Evolutionary conservation across 2,329 filamentous ascomycete species (phyloP), one percentile per base, ranked within the genome.

Genomic region (Colletotrichum truncatum): DNA sequence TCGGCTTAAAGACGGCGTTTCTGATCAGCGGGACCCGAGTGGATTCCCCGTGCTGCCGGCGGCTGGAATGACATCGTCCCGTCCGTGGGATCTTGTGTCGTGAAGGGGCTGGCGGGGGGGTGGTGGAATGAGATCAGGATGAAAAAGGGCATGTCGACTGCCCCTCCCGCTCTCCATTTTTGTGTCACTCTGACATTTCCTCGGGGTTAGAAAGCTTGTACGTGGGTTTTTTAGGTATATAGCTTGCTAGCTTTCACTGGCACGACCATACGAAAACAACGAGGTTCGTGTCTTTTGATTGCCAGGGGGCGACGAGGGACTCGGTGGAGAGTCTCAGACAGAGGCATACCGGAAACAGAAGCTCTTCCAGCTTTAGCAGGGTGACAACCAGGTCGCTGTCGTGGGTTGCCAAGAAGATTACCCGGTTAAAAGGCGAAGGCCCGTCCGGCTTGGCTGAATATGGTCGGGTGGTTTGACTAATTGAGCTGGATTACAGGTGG

Each of bases 341-440:
- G 11, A 62, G 30, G 14, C 16, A 28, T 12, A 34, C 32, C 32
- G 25, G 41, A 39, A 43, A 32, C 28, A 43, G 7, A 36, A 21
- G 32, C 58, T 12, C 9, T 30, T 25, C 30, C 18, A 30, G 41
- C 28, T 39, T 52, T 53, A 21, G 51, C 51, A 54, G 36, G 12
- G 14, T 39, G 38, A n/a, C n/a, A n/a, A n/a, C n/a, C 49, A 32
- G 25, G 25, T 36, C 18, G 18, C 10, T 28, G n/a, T 49, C 32
- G n/a, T 65, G n/a, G n/a, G n/a, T n/a, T n/a, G 48, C 57, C 63
- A 62, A 65, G 63, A 34, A 49, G 38, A 30, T 56, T 30, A 43
- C 12, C 38, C 54, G 32, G 56, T 25, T 36, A 41, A 56, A 12
- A 32, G 57, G 36, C 57, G 21, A 49, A 43, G 21, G 49, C 21